Conservation (phyloP, 2,329 filamentous ascomycete genomes). For the Diplodia intermedia region DNA sequence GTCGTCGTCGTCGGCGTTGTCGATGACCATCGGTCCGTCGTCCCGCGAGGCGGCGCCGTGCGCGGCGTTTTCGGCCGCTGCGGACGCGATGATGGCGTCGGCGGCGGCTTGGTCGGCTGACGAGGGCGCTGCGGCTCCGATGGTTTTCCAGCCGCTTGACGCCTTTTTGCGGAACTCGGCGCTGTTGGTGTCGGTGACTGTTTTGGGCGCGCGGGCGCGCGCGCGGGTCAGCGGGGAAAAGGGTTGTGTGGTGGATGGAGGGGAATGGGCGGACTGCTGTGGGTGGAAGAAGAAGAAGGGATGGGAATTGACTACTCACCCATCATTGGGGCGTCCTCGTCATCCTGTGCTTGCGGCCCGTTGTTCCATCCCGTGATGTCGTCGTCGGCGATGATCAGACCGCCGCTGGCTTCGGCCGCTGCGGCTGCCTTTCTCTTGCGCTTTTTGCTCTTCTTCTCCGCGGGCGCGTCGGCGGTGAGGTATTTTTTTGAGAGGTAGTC, state of each 20-base stretch:
- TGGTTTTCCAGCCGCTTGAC: constrained; percentile 68
- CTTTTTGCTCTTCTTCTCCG: constrained; percentile 60
- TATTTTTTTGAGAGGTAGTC: constrained; percentile 93
- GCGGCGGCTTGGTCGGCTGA: constrained; percentile 69
- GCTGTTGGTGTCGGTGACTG: constrained; percentile 41
- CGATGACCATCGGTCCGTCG: constrained; percentile 55
- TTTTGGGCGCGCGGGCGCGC: background rate
- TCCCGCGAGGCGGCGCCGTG: constrained; percentile 50
- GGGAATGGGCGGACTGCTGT: constrained; percentile 32
- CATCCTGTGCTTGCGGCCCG: constrained; percentile 60
- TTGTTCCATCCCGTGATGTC: constrained; percentile 60
- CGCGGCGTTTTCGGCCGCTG: constrained; percentile 70
- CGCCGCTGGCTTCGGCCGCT: constrained; percentile 41
- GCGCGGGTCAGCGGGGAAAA: constrained; percentile 25
- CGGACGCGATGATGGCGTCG: constrained; percentile 77
- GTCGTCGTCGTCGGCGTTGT: constrained; percentile 52
- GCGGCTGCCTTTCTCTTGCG: constrained; percentile 55
- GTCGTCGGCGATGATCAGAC: constrained; percentile 60
- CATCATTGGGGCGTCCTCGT: constrained; percentile 60
- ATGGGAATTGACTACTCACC: constrained; percentile 41
- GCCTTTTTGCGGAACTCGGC: constrained; percentile 74
- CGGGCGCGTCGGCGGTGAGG: constrained; percentile 67
- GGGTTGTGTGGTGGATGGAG: background rate
- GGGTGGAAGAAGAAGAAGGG: constrained; percentile 34
- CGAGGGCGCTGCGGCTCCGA: constrained; percentile 62